These are phyloP conservation scores for Candida rishiriensis DNA, from an alignment of 805 yeast species.

Conservation along the genomic window DNA sequence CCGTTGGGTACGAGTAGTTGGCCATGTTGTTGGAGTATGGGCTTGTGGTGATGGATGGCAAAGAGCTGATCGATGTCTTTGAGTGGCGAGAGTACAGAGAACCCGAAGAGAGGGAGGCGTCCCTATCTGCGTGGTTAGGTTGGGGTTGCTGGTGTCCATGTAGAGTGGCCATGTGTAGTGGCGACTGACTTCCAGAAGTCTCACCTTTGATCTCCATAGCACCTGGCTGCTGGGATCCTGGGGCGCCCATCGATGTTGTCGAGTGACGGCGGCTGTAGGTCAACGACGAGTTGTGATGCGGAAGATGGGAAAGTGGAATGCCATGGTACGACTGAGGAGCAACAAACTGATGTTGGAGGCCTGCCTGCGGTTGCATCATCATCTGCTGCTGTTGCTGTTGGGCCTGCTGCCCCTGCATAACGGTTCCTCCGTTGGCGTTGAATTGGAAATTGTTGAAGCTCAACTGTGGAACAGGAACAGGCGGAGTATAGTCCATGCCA, in stretches of 20 bases:
- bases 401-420: background rate
- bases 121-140: background rate
- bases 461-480: slow-evolving; percentile 3
- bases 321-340: slow-evolving; percentile 2
- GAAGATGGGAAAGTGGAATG: background rate
- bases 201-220: too few species aligned
- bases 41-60: background rate
- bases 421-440: background rate
- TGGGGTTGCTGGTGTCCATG: background rate
- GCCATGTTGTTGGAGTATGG: background rate
- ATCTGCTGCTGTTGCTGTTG: background rate
- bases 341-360: slow-evolving; percentile 1
- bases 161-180: too few species aligned
- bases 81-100: background rate
- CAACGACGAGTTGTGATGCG: background rate
- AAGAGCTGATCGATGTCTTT: slow-evolving; percentile 2
- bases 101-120: background rate
- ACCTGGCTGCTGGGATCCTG: too few species aligned
- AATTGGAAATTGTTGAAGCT: slow-evolving; percentile 7
- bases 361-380: background rate
- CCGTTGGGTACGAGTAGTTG: slow-evolving; percentile 1
- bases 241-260: background rate
- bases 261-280: slow-evolving; percentile 2
- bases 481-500: slow-evolving; percentile 1
- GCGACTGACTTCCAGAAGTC: too few species aligned